phyloP scores from a whole-genome alignment of 768 basidiomycete genomes.

The Chiua virens region DNA sequence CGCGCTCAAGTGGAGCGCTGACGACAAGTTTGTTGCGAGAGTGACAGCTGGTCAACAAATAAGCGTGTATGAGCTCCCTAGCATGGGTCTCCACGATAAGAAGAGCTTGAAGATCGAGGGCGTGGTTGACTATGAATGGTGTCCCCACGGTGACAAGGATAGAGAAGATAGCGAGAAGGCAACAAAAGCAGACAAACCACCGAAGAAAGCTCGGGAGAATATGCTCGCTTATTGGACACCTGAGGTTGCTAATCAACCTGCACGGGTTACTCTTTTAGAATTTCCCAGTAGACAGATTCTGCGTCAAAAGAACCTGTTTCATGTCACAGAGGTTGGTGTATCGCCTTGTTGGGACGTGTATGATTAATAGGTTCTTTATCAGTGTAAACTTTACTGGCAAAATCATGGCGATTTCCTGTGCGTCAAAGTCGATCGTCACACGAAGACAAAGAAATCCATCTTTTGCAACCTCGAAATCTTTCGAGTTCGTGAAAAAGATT shows the following conservation, averaged over 20 bases:
- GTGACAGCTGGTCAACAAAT: slow-evolving; percentile 90
- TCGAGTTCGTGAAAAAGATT: slow-evolving; percentile 95
- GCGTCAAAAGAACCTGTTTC: slow-evolving; percentile 96
- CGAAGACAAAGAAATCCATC: slow-evolving; percentile 97
- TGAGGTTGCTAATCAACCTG: slow-evolving; percentile 94
- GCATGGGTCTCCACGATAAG: slow-evolving; percentile 92
- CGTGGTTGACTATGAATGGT: slow-evolving; percentile 98
- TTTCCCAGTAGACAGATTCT: slow-evolving; percentile 84
- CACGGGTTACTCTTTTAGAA: slow-evolving; percentile 88
- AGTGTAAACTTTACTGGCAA: slow-evolving; percentile 99
- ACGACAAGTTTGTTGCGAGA: slow-evolving; percentile 92
- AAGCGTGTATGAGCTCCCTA: slow-evolving; percentile 92
- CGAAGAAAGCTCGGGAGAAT: slow-evolving; percentile 78
- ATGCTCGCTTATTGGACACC: slow-evolving; percentile 98
- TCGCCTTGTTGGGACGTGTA: slow-evolving; percentile 1
- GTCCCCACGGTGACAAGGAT: slow-evolving; percentile 89
- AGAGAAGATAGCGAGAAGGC: slow-evolving; percentile 60
- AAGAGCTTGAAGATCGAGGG: slow-evolving; percentile 98
- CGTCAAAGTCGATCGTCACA: slow-evolving; percentile 98
- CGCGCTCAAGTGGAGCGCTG: slow-evolving; percentile 93
- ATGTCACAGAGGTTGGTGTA: slow-evolving; percentile 85
- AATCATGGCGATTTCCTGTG: slow-evolving; percentile 98
- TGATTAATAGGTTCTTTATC: slow-evolving; percentile 7
- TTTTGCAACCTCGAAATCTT: slow-evolving; percentile 99
- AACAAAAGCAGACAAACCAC: slow-evolving; percentile 41